Evolutionary conservation across 176 grass and related monocot genomes (phyloP).

Genomic region (Eleusine indica): DNA sequence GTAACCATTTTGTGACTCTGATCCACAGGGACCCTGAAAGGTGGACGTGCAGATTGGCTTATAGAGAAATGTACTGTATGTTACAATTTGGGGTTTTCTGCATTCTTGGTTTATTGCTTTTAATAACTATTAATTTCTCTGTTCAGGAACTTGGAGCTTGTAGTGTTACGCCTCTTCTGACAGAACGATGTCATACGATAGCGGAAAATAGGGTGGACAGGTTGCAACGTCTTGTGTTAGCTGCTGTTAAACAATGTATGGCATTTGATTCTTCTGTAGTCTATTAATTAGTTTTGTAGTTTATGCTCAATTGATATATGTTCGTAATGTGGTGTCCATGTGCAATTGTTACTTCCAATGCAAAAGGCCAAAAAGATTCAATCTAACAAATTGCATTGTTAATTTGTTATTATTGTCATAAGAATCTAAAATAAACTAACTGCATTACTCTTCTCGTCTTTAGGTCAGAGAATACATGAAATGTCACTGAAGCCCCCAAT

Average conservation of each 20-base stretch:
- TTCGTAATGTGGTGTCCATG: background rate
- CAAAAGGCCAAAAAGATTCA: background rate
- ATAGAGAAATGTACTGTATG: conserved; percentile 99
- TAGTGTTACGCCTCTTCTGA: conserved; percentile 88
- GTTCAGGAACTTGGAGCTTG: conserved; percentile 89
- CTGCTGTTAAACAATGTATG: conserved; percentile 97
- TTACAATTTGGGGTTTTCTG: conserved; percentile 35
- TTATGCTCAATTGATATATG: conserved; percentile 7
- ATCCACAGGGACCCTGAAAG: conserved; percentile 82
- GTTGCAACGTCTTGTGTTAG: conserved; percentile 79
- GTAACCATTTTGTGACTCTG: conserved; percentile 27
- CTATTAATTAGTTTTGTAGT: background rate
- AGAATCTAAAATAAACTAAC: conserved; percentile 19
- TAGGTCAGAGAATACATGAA: conserved; percentile 88
- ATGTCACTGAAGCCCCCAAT: conserved; percentile 83
- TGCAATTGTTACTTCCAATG: background rate
- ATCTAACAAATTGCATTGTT: conserved; percentile 8
- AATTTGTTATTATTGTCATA: conserved; percentile 40
- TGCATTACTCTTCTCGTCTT: conserved; percentile 32
- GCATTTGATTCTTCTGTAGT: background rate
- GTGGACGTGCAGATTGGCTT: conserved; percentile 94
- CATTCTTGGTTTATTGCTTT: conserved; percentile 26
- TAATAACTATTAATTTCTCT: conserved; percentile 25
- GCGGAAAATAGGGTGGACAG: conserved; percentile 90
- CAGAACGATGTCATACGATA: conserved; percentile 74